These are phyloP conservation scores for Bremia lactucae DNA, from an alignment of 352 stramenopile genomes.

Conservation along the genomic window DNA sequence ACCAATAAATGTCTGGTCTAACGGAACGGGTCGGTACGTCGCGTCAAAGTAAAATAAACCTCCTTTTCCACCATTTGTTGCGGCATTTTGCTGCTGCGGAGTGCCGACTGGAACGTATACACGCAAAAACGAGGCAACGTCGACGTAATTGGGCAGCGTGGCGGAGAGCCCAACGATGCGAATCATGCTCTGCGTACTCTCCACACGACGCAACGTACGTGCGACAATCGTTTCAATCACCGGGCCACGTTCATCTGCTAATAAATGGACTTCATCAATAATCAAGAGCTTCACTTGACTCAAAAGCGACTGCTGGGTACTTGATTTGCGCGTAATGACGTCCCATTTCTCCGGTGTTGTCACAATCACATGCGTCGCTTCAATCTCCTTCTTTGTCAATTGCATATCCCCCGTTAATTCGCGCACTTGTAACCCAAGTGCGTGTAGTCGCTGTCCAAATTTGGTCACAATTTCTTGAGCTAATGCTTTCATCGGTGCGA, in stretches of 20 bases:
- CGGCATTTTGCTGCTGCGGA: conserved; percentile 45
- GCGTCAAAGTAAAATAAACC: conserved; percentile 98
- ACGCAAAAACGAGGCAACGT: conserved; percentile 96
- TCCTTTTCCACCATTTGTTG: conserved; percentile 60
- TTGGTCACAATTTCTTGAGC: conserved; percentile 99
- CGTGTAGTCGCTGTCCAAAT: conserved; percentile 85
- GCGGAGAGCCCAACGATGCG: conserved; percentile 97
- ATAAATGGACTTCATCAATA: conserved; percentile 99
- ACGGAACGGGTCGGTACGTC: conserved; percentile 95
- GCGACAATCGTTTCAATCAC: conserved; percentile 99
- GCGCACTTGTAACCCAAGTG: conserved; percentile 63
- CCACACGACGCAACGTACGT: conserved; percentile 93
- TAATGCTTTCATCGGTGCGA: conserved; percentile 96
- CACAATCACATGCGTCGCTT: conserved; percentile 93
- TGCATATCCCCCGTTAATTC: conserved; percentile 98
- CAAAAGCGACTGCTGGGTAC: conserved; percentile 84
- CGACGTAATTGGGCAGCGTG: conserved; percentile 98
- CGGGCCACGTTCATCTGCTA: conserved; percentile 95
- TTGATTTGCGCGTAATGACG: conserved; percentile 96
- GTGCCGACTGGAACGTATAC: conserved; percentile 76
- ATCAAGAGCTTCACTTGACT: conserved; percentile 94
- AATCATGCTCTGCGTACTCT: conserved; percentile 95
- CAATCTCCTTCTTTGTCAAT: conserved; percentile 93
- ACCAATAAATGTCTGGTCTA: conserved; percentile 98
- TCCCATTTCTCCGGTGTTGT: conserved; percentile 99